Evolutionary conservation across 1,284 basidiomycete species (phyloP).

Genomic region (Thelephora terrestris): DNA sequence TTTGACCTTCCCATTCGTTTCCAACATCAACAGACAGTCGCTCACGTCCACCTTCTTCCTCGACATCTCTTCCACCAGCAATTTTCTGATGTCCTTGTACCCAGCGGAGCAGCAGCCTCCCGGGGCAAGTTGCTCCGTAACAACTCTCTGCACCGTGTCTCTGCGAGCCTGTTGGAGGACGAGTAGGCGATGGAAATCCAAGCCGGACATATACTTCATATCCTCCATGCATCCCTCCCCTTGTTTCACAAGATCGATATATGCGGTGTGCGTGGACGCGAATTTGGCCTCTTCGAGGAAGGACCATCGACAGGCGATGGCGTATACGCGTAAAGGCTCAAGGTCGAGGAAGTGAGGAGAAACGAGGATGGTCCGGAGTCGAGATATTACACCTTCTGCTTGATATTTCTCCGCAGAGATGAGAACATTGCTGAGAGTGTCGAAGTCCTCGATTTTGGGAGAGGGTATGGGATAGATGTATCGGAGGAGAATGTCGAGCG

Average conservation of each 20-base stretch:
- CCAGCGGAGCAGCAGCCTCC: slow-evolving; percentile 39
- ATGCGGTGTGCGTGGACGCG: slow-evolving; percentile 35
- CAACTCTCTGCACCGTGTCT: slow-evolving; percentile 37
- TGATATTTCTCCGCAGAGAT: slow-evolving; percentile 1
- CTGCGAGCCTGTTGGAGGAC: slow-evolving; percentile 46
- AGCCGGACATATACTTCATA: slow-evolving; percentile 52
- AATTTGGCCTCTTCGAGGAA: slow-evolving; percentile 11
- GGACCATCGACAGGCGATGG: slow-evolving; percentile 22
- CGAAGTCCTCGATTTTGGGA: slow-evolving; percentile 1
- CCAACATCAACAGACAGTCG: slow-evolving; percentile 49
- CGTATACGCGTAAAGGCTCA: slow-evolving; percentile 26
- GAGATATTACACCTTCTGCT: not conserved
- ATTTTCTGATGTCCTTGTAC: slow-evolving; percentile 51
- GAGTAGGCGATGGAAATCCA: slow-evolving; percentile 53
- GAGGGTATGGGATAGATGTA: slow-evolving; percentile 15
- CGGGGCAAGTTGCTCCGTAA: slow-evolving; percentile 47
- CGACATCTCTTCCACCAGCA: slow-evolving; percentile 45
- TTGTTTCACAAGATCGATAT: slow-evolving; percentile 32
- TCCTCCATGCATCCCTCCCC: slow-evolving; percentile 40
- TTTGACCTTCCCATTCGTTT: slow-evolving; percentile 31
- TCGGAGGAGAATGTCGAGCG: slow-evolving; percentile 16
- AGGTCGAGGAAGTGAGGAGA: slow-evolving; percentile 25
- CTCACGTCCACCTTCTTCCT: slow-evolving; percentile 50
- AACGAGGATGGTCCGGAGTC: slow-evolving; percentile 28
- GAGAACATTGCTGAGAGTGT: not conserved